Base-by-base conservation (phyloP, 1,284 basidiomycete species). In the Phellopilus nigrolimitatus region DNA sequence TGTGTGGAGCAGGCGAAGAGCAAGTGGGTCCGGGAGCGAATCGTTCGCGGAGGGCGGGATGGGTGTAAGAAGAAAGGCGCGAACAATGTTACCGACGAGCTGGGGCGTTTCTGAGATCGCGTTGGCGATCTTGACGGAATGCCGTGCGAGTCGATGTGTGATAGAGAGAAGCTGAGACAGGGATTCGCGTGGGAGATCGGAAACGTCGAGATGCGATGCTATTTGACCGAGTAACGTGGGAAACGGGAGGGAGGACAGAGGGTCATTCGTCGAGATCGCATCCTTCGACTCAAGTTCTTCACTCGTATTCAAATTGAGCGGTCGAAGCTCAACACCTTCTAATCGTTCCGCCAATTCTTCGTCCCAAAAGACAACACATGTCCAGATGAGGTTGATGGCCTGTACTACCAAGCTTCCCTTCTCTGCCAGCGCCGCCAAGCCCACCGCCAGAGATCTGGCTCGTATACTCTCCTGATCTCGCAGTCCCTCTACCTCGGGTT, bases 311-410 rank as follows among this genome's bases (percentile, higher is more conserved):
- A 45, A 39, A 8, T 34, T 71, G 64, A 41, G 56, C 31, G 56
- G 71, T 66, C 44, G 55, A 43, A 81, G 60, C 59, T 85, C 81
- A 8, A 80, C 70, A 4, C 71, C 75, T 36, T 76, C 75, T 10
- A 79, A 28, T 1, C 43, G 42, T n/a, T 65, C 63, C 13, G 64
- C 51, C 4, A 67, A 40, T 2, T 68, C 56, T 13, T 69, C 67
- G 37, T 81, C 73, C 82, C 82, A 85, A 10, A 70, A 75, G 1
- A 84, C 82, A 22, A 85, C 63, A 51, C 80, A 83, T 55, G 79
- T 77, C 84, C 85, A 88, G 17, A 87, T 66, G 3, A 86, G 71
- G 46, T 88, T 84, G 4, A 88, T 70, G 0, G 84, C 87, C 12
- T 73, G 72, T 2, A 75, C 75, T 3, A 83, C 85, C 7, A 88